Evolutionary conservation across 2,329 filamentous ascomycete genomes (phyloP).

Genomic region (Meredithiella fracta): DNA sequence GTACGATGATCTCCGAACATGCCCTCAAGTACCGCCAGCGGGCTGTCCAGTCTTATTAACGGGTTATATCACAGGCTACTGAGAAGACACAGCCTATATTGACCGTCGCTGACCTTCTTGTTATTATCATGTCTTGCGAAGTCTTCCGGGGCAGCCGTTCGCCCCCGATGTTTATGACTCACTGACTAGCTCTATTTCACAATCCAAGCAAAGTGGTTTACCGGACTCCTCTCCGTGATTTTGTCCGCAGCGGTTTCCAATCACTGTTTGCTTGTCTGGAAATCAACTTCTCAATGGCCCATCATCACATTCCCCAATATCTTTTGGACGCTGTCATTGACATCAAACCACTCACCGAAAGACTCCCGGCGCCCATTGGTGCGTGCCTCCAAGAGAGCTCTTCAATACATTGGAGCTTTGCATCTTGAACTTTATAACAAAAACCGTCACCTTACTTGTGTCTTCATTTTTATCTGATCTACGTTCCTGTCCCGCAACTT

Average conservation of each 20-base stretch:
- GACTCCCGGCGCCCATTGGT: no score
- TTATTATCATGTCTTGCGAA: constrained; percentile 34
- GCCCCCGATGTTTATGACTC: constrained; percentile 32
- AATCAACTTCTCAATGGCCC: constrained; percentile 28
- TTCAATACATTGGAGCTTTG: constrained; percentile 35
- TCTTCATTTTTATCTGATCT: constrained; percentile 35
- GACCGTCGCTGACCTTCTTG: constrained; percentile 33
- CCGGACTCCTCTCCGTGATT: constrained; percentile 20
- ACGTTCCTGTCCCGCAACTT: constrained; percentile 28
- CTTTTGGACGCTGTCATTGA: constrained; percentile 37
- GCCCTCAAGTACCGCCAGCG: constrained; percentile 30
- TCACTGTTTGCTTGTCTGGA: constrained; percentile 33
- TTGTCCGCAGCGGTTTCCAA: constrained; percentile 28
- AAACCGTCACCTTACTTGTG: constrained; percentile 28
- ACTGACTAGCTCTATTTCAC: constrained; percentile 40
- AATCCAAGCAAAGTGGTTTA: constrained; percentile 35
- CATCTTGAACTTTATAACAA: constrained; percentile 29
- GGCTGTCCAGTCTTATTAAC: constrained; percentile 34
- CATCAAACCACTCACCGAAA: no score
- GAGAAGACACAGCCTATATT: constrained; percentile 33
- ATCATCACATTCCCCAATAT: constrained; percentile 28
- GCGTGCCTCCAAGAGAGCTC: constrained; percentile 23
- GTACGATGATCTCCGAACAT: constrained; percentile 24
- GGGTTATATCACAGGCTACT: constrained; percentile 31
- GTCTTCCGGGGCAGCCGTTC: constrained; percentile 32